Evolutionary conservation across 2,329 filamentous ascomycete genomes (phyloP).

Genomic region (Ascochyta viciae-villosae): DNA sequence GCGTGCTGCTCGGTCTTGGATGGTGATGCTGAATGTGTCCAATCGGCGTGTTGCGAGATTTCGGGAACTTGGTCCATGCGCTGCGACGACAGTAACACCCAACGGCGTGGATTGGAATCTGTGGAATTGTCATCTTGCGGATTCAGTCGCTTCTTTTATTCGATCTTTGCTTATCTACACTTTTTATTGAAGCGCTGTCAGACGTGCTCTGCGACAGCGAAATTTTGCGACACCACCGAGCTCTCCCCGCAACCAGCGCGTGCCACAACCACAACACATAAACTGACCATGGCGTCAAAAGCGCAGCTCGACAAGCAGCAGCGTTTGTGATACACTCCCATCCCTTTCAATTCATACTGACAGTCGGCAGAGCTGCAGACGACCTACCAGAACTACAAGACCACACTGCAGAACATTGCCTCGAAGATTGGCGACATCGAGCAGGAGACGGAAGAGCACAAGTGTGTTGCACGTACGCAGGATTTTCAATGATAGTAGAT

Average conservation of each 20-base stretch:
- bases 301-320: constrained; percentile 75
- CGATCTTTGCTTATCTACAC: neutral
- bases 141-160: neutral
- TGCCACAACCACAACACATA: constrained; percentile 4
- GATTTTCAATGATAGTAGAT: neutral
- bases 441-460: constrained; percentile 97
- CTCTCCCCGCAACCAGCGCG: constrained; percentile 28
- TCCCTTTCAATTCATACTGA: constrained; percentile 12
- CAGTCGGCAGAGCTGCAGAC: constrained; percentile 72
- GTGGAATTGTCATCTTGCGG: neutral
- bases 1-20: constrained; percentile 17
- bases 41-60: constrained; percentile 23
- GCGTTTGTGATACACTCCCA: constrained; percentile 57
- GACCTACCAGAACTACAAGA: constrained; percentile 79
- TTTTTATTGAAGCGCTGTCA: neutral
- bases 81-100: constrained; percentile 7
- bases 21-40: constrained; percentile 6
- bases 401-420: constrained; percentile 85
- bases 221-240: constrained; percentile 24
- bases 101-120: neutral
- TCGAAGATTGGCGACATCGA: constrained; percentile 98
- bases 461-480: constrained; percentile 65
- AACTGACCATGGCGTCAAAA: constrained; percentile 56
- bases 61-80: constrained; percentile 37
- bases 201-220: neutral